Evolutionary conservation across 768 basidiomycete genomes (phyloP), one percentile per base, ranked within the genome.

Genomic region (Lactifluus volemus): DNA sequence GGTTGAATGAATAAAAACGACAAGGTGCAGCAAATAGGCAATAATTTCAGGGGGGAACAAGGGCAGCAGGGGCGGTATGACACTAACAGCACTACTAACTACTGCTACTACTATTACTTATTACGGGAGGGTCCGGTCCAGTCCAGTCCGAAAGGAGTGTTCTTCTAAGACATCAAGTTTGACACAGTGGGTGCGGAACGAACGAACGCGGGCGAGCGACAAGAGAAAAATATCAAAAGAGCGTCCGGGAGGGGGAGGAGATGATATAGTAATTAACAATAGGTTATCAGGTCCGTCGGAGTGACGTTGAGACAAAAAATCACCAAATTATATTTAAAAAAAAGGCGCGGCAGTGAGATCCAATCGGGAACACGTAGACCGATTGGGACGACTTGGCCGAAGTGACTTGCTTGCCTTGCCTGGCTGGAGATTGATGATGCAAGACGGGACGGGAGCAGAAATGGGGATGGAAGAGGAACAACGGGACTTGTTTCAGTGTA

Each of bases 271-370:
- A 41, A 25, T 8, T 25, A 55, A 19, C 47, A 41, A 55, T 41
- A 55, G 21, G 49, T 45, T 19, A 42, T 45, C 32, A 12, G 45
- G 60, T 61, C 60, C 54, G 36, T 56, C 49, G 42, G 52, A 6
- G 0, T 9, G 9, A 6, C 32, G 9, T 50, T 7, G 12, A 36
- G 48, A 41, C 36, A 48, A 49, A 39, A 11, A 7, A 11, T n/a
- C 39, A 52, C 4, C 32, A 34, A 34, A 34, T 2, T 9, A 9
- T 9, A n/a, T n/a, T n/a, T n/a, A n/a, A 48, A 21, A 38, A 15
- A 61, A 50, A 55, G n/a, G 4, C 1, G 45, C 7, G 38, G 36
- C 49, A 25, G 12, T 44, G 49, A 50, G 32, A 30, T 51, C 8
- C 32, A 30, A 55, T 34, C 42, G 30, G 32, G 19, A 38, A 8